These are phyloP conservation scores for Lactuca saligna DNA, from an alignment of 129 eudicot genomes.

Conservation along the genomic window DNA sequence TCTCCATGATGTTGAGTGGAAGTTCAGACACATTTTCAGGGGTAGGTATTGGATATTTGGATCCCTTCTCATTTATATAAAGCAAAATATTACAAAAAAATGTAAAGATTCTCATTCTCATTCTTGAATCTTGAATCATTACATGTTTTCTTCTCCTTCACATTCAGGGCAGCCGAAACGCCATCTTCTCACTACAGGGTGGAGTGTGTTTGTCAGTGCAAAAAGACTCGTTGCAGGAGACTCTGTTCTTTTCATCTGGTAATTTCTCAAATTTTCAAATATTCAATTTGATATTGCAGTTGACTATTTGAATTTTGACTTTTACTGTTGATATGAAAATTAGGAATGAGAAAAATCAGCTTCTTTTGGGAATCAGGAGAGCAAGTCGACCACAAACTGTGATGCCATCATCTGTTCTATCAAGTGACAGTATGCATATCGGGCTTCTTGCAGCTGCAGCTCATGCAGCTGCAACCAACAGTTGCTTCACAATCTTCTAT, in stretches of 20 bases:
- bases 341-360: slow-evolving; percentile 98
- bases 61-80: not conserved
- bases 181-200: slow-evolving; percentile 95
- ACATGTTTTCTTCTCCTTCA: slow-evolving; percentile 13
- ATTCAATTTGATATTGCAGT: not conserved
- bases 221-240: slow-evolving; percentile 98
- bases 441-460: slow-evolving; percentile 99
- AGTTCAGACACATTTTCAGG: slow-evolving; percentile 93
- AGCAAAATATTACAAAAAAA: not conserved
- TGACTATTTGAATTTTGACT: not conserved
- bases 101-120: not conserved
- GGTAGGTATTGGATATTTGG: slow-evolving; percentile 35
- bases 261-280: slow-evolving; percentile 15
- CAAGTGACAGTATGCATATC: slow-evolving; percentile 99
- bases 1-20: slow-evolving; percentile 99
- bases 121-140: not conserved
- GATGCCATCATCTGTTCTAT: slow-evolving; percentile 99
- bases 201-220: slow-evolving; percentile 99
- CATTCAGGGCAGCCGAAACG: slow-evolving; percentile 97
- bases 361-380: slow-evolving; percentile 88
- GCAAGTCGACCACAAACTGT: slow-evolving; percentile 92
- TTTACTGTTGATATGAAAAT: not conserved
- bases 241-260: slow-evolving; percentile 96
- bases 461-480: slow-evolving; percentile 93
- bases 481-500: slow-evolving; percentile 86